Evolutionary conservation across 2,329 filamentous ascomycete species (phyloP), one percentile per base, ranked within the genome.

Genomic region (Orbilia brochopaga): DNA sequence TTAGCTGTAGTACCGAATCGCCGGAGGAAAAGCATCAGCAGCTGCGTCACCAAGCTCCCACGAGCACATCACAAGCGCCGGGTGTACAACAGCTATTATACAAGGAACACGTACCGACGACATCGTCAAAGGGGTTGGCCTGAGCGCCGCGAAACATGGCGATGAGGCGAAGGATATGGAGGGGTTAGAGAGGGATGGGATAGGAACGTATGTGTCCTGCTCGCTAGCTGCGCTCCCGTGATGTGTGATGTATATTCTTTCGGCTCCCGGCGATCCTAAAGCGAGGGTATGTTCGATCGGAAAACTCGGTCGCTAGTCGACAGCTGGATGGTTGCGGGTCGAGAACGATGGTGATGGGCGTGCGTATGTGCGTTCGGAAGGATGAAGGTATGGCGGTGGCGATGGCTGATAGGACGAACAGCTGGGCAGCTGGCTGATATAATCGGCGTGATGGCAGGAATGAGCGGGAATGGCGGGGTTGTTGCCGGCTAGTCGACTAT

Each of bases 1-100:
- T 90, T 90, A 78, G 86, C 88, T 88, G 77, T 75, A 77, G 17
- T 57, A 46, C 27, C 53, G 35, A 37, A 69, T 6, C 37, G 30
- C 37, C 37, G 37, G n/a, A 17, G 37, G 11, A 17, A 15, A 13
- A 42, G 37, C 2, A 4, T 15, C 4, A 42, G 37, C 37, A 42
- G 11, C 11, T 42, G n/a, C 11, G 2, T 42, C 37, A 4, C 4
- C 37, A 42, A 17, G 13, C n/a, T 42, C 4, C 13, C 11, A 42
- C 13, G 13, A 42, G 37, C 37, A 13, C 13, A 17, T 13, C n/a
- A 42, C 13, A 17, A 42, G 11, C 11, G 37, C 13, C 32, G 7
- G 32, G 32, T 37, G 32, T 37, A 13, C 7, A 13, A 13, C 32
- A 7, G 32, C 13, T 37, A 13, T 13, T 6, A 13, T 7, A 37